Base-by-base conservation (phyloP, 768 basidiomycete species). In the Psilocybe azurescens region DNA sequence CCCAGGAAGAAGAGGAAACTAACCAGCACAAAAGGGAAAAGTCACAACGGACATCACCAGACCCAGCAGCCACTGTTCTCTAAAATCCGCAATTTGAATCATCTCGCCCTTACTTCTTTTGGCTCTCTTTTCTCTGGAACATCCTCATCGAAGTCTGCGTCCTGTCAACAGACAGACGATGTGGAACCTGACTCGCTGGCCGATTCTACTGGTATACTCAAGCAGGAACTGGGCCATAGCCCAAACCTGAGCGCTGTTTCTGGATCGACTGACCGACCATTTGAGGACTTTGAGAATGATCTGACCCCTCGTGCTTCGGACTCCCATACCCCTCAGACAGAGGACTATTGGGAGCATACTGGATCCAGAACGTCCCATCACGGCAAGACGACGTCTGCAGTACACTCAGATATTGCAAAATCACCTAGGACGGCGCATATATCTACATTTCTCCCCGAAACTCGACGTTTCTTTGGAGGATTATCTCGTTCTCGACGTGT, bases 11-110 rank as follows among this genome's bases (percentile, higher is more conserved):
- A 30, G 50, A 30, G 14, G 41, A 44, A 14, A 11, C 41, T 6
- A 1, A 16, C 28, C 30, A 14, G 29, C 6, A 29, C 30, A 13
- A n/a, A 13, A 20, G 10, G 10, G 50, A 32, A 32, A 30, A 52
- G 30, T 2, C 10, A 28, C 9, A 16, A 16, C 30, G 50, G 29
- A 52, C 28, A 13, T 52, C 50, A 52, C 5, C 28, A 6, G 5
- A 10, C 14, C 30, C 50, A 52, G 30, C 20, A 52, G 29, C 57
- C 57, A 18, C 66, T 72, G 16, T 63, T 72, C 20, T 62, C 66
- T 39, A 68, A 66, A 53, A 65, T 72, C 54, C 69, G 66, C 28
- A 69, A 61, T 59, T 69, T 72, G 55, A 70, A 68, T 56, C 32
- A 59, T 52, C 51, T 65, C 13, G 64, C 64, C 8, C 53, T 69